A percentile compares a stretch with the other conserved stretches of the same genome.
Evolutionary conservation across 164 flowering plant genomes (phyloP).

Genomic region (Chimonanthus praecox): DNA sequence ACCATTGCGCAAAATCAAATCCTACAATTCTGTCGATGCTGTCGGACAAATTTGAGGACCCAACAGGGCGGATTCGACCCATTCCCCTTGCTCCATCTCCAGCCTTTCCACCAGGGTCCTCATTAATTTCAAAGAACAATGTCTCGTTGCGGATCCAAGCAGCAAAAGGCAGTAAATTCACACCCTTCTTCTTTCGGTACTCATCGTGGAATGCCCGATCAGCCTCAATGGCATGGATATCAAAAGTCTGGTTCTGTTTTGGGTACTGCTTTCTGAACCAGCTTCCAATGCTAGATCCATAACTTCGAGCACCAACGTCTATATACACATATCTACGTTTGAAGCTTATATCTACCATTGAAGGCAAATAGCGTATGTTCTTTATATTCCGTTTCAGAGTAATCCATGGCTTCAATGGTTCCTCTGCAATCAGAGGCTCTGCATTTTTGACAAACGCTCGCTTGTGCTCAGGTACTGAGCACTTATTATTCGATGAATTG

Average conservation of each 20-base stretch:
- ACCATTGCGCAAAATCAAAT: slow-evolving; percentile 92
- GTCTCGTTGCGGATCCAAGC: slow-evolving; percentile 93
- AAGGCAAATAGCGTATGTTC: slow-evolving; percentile 69
- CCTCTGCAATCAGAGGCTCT: slow-evolving; percentile 72
- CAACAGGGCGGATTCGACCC: slow-evolving; percentile 75
- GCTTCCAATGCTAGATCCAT: slow-evolving; percentile 92
- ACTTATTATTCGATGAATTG: slow-evolving; percentile 24
- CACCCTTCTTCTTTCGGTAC: slow-evolving; percentile 55
- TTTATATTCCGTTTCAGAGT: slow-evolving; percentile 71
- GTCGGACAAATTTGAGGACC: slow-evolving; percentile 15
- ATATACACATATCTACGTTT: slow-evolving; percentile 74
- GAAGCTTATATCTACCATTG: slow-evolving; percentile 77
- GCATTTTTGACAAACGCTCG: slow-evolving; percentile 49
- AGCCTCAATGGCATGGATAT: slow-evolving; percentile 89
- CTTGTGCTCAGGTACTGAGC: slow-evolving; percentile 64
- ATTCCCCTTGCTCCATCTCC: slow-evolving; percentile 66
- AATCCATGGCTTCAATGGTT: slow-evolving; percentile 94
- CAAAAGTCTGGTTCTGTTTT: slow-evolving; percentile 82
- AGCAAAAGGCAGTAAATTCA: slow-evolving; percentile 75
- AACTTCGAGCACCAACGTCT: slow-evolving; percentile 91
- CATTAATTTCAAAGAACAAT: slow-evolving; percentile 68
- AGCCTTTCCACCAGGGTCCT: slow-evolving; percentile 48
- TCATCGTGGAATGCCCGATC: slow-evolving; percentile 70
- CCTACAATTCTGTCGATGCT: slow-evolving; percentile 69
- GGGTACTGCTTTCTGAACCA: slow-evolving; percentile 98